Percentiles rank a stretch among this genome's conserved stretches.
phyloP scores from a whole-genome alignment of 129 eudicot genomes.

The Escallonia rubra region DNA sequence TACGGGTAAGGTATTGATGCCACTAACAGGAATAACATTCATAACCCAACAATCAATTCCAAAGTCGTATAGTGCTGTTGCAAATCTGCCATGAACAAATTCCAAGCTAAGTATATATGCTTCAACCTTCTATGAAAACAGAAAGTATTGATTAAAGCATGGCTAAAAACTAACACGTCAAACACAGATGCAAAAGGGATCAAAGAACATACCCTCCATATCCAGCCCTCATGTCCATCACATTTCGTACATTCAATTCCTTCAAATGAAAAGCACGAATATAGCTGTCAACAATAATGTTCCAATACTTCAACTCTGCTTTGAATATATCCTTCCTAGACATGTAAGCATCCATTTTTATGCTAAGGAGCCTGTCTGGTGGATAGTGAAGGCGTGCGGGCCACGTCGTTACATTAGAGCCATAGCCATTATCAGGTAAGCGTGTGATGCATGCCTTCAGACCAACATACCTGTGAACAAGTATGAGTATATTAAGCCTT shows the following conservation, averaged over 20 bases:
- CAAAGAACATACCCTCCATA: constrained; percentile 64
- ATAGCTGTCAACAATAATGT: constrained; percentile 58
- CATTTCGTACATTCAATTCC: constrained; percentile 42
- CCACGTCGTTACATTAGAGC: constrained; percentile 60
- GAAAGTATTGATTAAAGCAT: neutral
- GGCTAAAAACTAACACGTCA: neutral
- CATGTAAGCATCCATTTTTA: constrained; percentile 71
- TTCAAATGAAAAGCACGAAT: constrained; percentile 50
- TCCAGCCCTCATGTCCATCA: constrained; percentile 87
- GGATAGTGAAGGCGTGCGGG: constrained; percentile 73
- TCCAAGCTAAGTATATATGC: neutral
- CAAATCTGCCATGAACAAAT: constrained; percentile 48
- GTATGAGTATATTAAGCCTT: constrained; percentile 5
- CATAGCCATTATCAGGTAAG: constrained; percentile 64
- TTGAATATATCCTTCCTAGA: constrained; percentile 72
- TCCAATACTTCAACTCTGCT: constrained; percentile 75
- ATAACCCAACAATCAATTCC: constrained; percentile 80
- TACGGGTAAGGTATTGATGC: constrained; percentile 67
- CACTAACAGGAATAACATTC: constrained; percentile 88
- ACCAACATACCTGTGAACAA: constrained; percentile 55
- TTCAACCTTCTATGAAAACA: neutral
- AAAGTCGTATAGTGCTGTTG: constrained; percentile 67
- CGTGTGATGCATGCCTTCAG: constrained; percentile 59
- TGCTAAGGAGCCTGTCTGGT: constrained; percentile 66
- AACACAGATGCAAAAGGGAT: constrained; percentile 1